Conservation (phyloP, 176 grass and related monocot genomes). For the Saccharum spontaneum region DNA sequence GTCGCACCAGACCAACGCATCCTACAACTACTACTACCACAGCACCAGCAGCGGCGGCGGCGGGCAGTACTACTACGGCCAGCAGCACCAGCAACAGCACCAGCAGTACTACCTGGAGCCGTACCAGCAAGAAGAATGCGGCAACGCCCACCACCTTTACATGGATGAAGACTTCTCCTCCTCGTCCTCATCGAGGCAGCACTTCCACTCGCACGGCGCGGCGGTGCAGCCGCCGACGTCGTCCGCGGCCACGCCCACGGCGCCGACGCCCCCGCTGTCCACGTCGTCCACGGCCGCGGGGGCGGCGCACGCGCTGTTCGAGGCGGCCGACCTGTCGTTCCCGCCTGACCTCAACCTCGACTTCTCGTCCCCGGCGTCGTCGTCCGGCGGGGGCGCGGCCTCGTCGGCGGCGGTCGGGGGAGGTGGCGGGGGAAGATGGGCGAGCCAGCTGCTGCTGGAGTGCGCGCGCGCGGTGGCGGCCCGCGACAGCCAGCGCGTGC, state of each 20-base stretch:
- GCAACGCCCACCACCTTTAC: slow-evolving; percentile 72
- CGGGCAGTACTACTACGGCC: slow-evolving; percentile 55
- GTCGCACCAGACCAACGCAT: slow-evolving; percentile 68
- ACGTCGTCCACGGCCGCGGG: slow-evolving; percentile 60
- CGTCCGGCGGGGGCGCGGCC: slow-evolving; percentile 45
- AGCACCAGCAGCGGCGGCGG: slow-evolving; percentile 41
- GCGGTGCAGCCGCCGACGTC: slow-evolving; percentile 51
- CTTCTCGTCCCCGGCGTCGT: slow-evolving; percentile 86
- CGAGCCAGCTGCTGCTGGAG: slow-evolving; percentile 73
- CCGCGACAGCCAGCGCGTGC: slow-evolving; percentile 84
- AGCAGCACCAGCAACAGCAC: slow-evolving; percentile 38
- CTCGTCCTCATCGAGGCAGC: slow-evolving; percentile 87
- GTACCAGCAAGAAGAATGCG: slow-evolving; percentile 91
- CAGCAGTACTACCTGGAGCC: slow-evolving; percentile 59
- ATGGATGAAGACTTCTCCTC: slow-evolving; percentile 99
- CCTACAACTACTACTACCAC: slow-evolving; percentile 62
- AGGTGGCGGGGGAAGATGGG: slow-evolving; percentile 51
- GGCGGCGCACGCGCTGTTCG: slow-evolving; percentile 62
- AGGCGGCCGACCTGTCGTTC: slow-evolving; percentile 74
- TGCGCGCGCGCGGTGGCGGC: slow-evolving; percentile 70
- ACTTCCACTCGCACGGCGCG: slow-evolving; percentile 50
- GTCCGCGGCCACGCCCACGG: slow-evolving; percentile 35
- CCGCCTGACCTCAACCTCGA: slow-evolving; percentile 95
- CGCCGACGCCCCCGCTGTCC: slow-evolving; percentile 61
- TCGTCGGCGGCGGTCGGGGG: slow-evolving; percentile 29